These are phyloP conservation scores for Mycena maculata DNA, from an alignment of 768 basidiomycete genomes.

Conservation along the genomic window DNA sequence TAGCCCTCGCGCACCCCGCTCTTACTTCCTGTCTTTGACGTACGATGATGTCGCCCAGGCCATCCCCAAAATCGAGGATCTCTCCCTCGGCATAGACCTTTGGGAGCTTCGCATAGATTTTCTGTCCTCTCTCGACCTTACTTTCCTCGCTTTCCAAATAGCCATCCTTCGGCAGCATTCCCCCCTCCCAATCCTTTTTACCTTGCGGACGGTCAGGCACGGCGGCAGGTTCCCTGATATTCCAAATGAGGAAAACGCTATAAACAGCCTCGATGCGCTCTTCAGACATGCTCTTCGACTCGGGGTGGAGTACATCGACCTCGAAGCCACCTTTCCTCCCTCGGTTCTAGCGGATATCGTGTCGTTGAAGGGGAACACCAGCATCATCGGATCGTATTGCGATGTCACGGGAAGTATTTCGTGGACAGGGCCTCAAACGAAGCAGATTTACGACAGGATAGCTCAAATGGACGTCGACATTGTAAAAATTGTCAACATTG, in stretches of 20 bases:
- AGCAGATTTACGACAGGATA: slow-evolving; percentile 60
- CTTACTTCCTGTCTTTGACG: slow-evolving; percentile 80
- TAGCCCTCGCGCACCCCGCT: slow-evolving; percentile 53
- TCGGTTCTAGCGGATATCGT: slow-evolving; percentile 60
- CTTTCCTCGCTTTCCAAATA: slow-evolving; percentile 75
- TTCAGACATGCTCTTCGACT: slow-evolving; percentile 63
- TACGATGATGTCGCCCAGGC: slow-evolving; percentile 75
- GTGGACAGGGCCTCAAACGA: slow-evolving; percentile 69
- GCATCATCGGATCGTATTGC: slow-evolving; percentile 81
- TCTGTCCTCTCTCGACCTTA: slow-evolving; percentile 54
- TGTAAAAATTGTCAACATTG: slow-evolving; percentile 77
- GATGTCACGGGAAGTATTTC: slow-evolving; percentile 73
- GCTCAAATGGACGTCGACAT: slow-evolving; percentile 72
- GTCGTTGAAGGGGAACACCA: slow-evolving; percentile 64
- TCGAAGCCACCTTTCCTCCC: slow-evolving; percentile 72
- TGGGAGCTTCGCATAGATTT: slow-evolving; percentile 83
- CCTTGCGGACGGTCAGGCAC: slow-evolving; percentile 76
- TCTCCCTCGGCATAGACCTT: slow-evolving; percentile 77
- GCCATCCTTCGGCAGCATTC: slow-evolving; percentile 71
- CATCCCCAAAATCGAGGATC: slow-evolving; percentile 63
- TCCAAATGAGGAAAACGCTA: slow-evolving; percentile 61
- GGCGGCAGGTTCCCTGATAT: slow-evolving; percentile 79
- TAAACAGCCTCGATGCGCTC: slow-evolving; percentile 64
- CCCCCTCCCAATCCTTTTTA: slow-evolving; percentile 78
- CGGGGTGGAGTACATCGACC: slow-evolving; percentile 81